These are phyloP conservation scores for Colletotrichum simmondsii DNA, from an alignment of 2,329 filamentous ascomycete species.

Conservation along the genomic window DNA sequence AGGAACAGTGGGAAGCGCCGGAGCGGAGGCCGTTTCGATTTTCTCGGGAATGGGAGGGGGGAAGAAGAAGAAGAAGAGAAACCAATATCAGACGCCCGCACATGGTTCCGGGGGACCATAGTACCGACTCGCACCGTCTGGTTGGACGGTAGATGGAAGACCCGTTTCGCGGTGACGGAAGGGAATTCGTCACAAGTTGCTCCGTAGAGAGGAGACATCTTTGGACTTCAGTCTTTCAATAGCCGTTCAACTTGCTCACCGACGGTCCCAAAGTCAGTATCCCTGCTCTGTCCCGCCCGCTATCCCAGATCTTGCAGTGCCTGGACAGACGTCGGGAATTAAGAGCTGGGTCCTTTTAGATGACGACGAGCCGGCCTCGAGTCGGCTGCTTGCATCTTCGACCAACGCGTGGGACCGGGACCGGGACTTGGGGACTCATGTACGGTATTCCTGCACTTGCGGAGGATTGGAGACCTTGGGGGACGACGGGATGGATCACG, in stretches of 20 bases:
- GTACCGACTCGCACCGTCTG: not conserved
- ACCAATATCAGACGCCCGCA: not conserved
- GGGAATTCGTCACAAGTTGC: conserved; percentile 16
- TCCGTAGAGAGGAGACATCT: not conserved
- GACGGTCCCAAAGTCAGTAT: not conserved
- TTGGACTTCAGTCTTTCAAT: too few species aligned
- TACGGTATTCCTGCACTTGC: not conserved
- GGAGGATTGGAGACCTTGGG: not conserved
- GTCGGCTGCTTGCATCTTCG: not conserved
- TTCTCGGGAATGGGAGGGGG: too few species aligned
- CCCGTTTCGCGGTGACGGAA: conserved; percentile 18
- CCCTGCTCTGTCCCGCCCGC: conserved; percentile 19
- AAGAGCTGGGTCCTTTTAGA: conserved; percentile 15
- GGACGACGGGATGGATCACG: not conserved
- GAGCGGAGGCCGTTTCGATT: conserved; percentile 21
- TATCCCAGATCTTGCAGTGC: conserved; percentile 2
- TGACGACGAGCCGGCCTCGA: conserved; percentile 7
- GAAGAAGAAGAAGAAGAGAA: not conserved
- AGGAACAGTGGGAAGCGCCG: not conserved
- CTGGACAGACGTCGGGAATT: conserved; percentile 5
- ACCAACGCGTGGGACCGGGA: not conserved
- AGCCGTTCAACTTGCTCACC: not conserved
- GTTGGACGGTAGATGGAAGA: not conserved
- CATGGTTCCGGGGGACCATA: not conserved
- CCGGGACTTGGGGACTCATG: not conserved